Base-by-base conservation (phyloP, 1,284 basidiomycete species). In the Rhodotorula mucilaginosa region DNA sequence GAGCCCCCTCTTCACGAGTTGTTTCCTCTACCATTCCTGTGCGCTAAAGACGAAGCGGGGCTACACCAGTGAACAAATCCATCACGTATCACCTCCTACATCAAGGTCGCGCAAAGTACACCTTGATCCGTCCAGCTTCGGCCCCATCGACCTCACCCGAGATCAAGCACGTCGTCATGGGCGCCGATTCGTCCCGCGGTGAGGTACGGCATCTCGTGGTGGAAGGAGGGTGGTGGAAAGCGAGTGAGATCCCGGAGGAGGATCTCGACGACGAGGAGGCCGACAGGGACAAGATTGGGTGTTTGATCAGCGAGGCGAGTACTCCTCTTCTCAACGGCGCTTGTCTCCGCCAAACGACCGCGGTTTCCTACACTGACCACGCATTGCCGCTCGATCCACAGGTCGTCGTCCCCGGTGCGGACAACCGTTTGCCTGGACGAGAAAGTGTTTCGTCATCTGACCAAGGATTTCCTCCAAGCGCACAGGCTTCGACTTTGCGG, bases 11-110 rank as follows among this genome's bases (percentile, higher is more conserved):
- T 39, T 12, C 6, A 39, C 3, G 10, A 52, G 19, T 2, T 19
- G 19, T 51, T 1, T 52, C 34, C n/a, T 63, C 34, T 16, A 21
- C 10, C 18, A 47, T 19, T 34, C 7, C 21, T 34, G 19, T n/a
- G 39, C 18, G 52, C 19, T 54, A 51, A 46, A 2, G 19, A 16
- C 19, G n/a, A 7, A 16, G 18, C n/a, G 26, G 10, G 26, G 10
- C 6, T 6, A 12, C 26, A 23, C 12, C 64, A 65, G 64, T 83
- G 81, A 84, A 85, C 78, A 84, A 83, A 71, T 83, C 83, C 4
- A 80, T 82, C 84, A 86, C 84, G 5, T 84, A 85, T 79, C 85
- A 86, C 71, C 81, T 84, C 29, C 81, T 83, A 19, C 85, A 86
- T 73, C 82, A 84, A 65, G 85, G 84, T 3, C 82, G 84, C 8